Evolutionary conservation across 257 asterid genomes (phyloP), one percentile per base, ranked within the genome.

Genomic region (Petrea volubilis): DNA sequence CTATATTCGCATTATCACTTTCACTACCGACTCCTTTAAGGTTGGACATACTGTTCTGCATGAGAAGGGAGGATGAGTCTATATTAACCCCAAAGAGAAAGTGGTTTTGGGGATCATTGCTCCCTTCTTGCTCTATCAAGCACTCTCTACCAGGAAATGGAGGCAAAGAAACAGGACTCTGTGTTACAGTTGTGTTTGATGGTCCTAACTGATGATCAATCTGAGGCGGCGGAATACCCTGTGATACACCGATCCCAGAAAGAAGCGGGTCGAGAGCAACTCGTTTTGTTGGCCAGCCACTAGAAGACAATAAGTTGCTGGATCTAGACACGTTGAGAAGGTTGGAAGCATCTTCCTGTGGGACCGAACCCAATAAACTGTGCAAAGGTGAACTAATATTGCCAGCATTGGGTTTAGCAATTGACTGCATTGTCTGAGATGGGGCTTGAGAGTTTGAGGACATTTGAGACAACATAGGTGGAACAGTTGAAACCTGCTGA

Each of bases 91-190:
- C 94, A 43, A 83, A 89, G 31, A 88, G 82, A 46, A 80, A 81
- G 79, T 83, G 72, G 73, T 80, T 90, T 53, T 88, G 94, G n/a
- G 83, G 84, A 71, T 86, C 94, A 49, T 68, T 81, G 55, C 80
- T 77, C 12, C 83, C 90, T 75, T 77, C 89, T 56, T 82, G 93
- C 68, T 83, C 88, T 13, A 82, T 74, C 72, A 80, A 56, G 72
- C 89, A 75, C 74, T 81, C 95, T 72, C 90, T 72, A 31, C 90
- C 85, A 10, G 96, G 97, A 78, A 88, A 86, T 0, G 94, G 93
- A 52, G 97, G 97, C 74, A 86, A 80, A 40, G 88, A 78, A 72
- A 77, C 78, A 5, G 82, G 72, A 75, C 64, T 79, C 23, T 77
- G 84, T 29, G 85, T 41, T 40, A 64, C 61, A 25, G 50, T 77